Evolutionary conservation across 495 filamentous ascomycete genomes (phyloP).

Genomic region (Talaromyces thailandensis): DNA sequence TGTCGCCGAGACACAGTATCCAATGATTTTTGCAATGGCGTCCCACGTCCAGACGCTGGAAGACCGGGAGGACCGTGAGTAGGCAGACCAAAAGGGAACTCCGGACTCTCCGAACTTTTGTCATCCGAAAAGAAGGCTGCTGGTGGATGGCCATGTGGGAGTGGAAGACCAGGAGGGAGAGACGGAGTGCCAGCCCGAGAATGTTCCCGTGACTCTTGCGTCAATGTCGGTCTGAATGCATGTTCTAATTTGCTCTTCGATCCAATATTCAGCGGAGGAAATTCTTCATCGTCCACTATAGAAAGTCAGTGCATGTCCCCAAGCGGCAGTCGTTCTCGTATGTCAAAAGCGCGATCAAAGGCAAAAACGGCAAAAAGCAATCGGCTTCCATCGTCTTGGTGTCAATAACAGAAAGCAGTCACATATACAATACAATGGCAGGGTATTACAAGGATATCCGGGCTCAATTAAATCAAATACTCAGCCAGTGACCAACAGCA

Average conservation of each 20-base stretch:
- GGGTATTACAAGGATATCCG: conserved; percentile 29
- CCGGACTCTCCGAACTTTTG: conserved; percentile 22
- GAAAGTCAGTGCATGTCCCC: conserved; percentile 15
- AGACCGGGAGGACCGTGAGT: conserved; percentile 24
- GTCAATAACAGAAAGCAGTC: background rate
- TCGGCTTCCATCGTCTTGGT: conserved; percentile 8
- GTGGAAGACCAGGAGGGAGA: conserved; percentile 57
- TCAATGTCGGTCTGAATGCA: conserved; percentile 32
- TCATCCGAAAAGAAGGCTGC: conserved; percentile 29
- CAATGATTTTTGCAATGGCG: conserved; percentile 18
- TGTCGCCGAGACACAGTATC: conserved; percentile 13
- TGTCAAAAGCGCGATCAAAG: conserved; percentile 9
- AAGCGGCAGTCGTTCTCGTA: conserved; percentile 6
- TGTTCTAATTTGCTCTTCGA: conserved; percentile 33
- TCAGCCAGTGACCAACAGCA: conserved; percentile 20
- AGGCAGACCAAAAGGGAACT: conserved; percentile 17
- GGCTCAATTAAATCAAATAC: conserved; percentile 20
- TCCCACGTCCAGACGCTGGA: conserved; percentile 19
- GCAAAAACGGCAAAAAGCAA: conserved; percentile 10
- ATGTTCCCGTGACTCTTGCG: conserved; percentile 20
- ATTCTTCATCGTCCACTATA: conserved; percentile 40
- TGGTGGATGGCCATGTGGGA: conserved; percentile 45
- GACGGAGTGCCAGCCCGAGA: conserved; percentile 45
- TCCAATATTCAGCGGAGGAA: conserved; percentile 38
- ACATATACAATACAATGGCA: conserved; percentile 18